Conservation (phyloP, 2,329 filamentous ascomycete genomes). For the Ophiostoma pallidulum region DNA sequence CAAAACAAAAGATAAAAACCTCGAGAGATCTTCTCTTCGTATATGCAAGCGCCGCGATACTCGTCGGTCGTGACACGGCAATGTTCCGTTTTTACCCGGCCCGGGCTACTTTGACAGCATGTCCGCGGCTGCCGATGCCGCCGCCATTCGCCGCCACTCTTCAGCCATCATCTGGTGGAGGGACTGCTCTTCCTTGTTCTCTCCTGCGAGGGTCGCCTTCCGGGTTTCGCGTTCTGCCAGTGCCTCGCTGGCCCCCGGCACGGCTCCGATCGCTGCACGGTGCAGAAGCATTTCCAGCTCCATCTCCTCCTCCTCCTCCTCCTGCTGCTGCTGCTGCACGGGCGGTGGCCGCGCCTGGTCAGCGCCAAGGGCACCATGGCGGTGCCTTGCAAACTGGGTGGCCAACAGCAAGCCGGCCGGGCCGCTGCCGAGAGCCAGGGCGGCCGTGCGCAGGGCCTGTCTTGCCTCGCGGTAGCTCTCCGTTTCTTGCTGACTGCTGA, state of each 20-base stretch:
- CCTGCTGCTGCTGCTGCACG: background rate
- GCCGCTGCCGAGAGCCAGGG: slow-evolving; percentile 24
- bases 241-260: slow-evolving; percentile 16
- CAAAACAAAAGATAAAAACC: too few species aligned
- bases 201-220: slow-evolving; percentile 3
- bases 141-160: slow-evolving; percentile 22
- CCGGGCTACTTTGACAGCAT: too few species aligned
- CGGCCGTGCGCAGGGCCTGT: slow-evolving; percentile 21
- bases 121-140: background rate
- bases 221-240: slow-evolving; percentile 12
- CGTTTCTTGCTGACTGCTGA: slow-evolving; percentile 5
- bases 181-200: slow-evolving; percentile 2
- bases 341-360: too few species aligned
- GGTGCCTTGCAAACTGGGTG: slow-evolving; percentile 17
- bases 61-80: too few species aligned
- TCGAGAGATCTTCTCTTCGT: too few species aligned
- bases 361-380: background rate
- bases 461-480: slow-evolving; percentile 3
- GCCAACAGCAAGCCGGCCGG: slow-evolving; percentile 22
- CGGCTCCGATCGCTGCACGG: slow-evolving; percentile 25
- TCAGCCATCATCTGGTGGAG: slow-evolving; percentile 17
- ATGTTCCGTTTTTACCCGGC: too few species aligned
- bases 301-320: slow-evolving; percentile 19
- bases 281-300: slow-evolving; percentile 9
- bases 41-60: too few species aligned